Conservation (phyloP, 2,329 filamentous ascomycete species). For the Nemania diffusa region DNA sequence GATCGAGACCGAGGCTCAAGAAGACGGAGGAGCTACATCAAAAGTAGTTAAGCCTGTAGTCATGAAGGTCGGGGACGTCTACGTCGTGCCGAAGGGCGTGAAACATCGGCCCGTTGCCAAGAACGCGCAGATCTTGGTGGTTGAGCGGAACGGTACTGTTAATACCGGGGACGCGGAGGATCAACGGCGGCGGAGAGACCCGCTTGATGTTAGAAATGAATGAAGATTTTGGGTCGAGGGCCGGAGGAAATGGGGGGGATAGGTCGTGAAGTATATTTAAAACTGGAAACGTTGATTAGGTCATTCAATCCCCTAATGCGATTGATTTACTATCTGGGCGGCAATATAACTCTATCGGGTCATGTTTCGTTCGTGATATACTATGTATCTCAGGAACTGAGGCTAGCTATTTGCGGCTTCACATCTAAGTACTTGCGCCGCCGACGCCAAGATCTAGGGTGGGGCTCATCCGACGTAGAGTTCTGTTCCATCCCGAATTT, state of each 20-base stretch:
- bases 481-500: no score
- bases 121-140: conserved; percentile 19
- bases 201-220: conserved; percentile 10
- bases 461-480: no score
- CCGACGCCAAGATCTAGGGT: no score
- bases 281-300: not conserved
- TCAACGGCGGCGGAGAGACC: conserved; percentile 9
- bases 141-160: conserved; percentile 22
- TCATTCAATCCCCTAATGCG: no score
- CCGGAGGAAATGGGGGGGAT: not conserved
- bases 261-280: not conserved
- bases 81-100: conserved; percentile 17
- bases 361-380: no score
- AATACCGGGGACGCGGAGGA: conserved; percentile 23
- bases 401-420: no score
- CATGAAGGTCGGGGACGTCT: conserved; percentile 24
- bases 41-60: conserved; percentile 12
- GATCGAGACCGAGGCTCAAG: not conserved
- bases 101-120: conserved; percentile 24
- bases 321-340: no score
- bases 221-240: not conserved
- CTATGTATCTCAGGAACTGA: no score
- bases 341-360: no score
- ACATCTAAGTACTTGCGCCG: no score
- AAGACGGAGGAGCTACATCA: not conserved